Evolutionary conservation across 1,284 basidiomycete genomes (phyloP).

Genomic region (Ustilago trichophora): DNA sequence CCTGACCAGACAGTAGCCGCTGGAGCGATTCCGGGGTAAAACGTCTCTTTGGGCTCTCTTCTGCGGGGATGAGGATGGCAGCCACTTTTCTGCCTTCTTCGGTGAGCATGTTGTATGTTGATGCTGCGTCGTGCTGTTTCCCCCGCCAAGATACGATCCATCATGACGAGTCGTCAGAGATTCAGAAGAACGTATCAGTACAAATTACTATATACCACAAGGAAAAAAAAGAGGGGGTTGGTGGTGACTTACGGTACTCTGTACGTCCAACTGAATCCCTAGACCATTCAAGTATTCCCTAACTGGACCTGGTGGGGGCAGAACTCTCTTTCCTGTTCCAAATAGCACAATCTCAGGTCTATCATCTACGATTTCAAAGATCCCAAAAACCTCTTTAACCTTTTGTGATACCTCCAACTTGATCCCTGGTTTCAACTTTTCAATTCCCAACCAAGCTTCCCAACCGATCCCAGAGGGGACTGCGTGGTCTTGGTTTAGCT

Average conservation of each 20-base stretch:
- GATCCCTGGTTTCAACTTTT: constrained; percentile 43
- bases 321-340: constrained; percentile 80
- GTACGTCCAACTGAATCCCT: constrained; percentile 90
- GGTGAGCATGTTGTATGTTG: constrained; percentile 88
- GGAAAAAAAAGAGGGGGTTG: too few species aligned
- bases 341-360: constrained; percentile 83
- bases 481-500: constrained; percentile 65
- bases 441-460: constrained; percentile 74
- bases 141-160: too few species aligned
- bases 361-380: constrained; percentile 50
- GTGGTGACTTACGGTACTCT: constrained; percentile 84
- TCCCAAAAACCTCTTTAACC: constrained; percentile 32
- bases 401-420: constrained; percentile 23
- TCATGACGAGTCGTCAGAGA: too few species aligned
- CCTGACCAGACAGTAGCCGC: constrained; percentile 11
- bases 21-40: constrained; percentile 28
- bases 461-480: constrained; percentile 66
- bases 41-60: constrained; percentile 6
- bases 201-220: too few species aligned
- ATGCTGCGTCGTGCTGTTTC: constrained; percentile 88
- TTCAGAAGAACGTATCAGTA: too few species aligned
- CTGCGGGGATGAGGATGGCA: constrained; percentile 79
- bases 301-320: constrained; percentile 77
- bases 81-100: constrained; percentile 92
- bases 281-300: constrained; percentile 77